These are phyloP conservation scores for Aurinia saxatilis DNA, from an alignment of 345 rosid genomes.

Conservation along the genomic window DNA sequence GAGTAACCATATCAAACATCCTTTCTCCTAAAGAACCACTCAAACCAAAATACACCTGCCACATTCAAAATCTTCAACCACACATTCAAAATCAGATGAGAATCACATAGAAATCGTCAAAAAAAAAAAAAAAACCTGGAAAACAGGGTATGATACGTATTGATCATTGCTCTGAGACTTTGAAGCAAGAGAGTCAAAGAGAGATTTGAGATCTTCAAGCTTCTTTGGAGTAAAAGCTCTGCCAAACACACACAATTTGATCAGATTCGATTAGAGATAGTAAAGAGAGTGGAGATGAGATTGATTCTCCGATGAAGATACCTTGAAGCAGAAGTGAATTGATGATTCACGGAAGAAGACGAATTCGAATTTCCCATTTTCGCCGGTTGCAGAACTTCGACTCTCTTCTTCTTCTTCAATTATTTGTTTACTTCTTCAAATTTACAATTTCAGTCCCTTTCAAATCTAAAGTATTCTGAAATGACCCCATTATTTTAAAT, in stretches of 20 bases:
- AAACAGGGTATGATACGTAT: conserved; percentile 42
- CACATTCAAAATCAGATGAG: not conserved
- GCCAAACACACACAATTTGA: conserved; percentile 1
- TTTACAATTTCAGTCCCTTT: conserved; percentile 1
- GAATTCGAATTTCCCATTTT: conserved; percentile 34
- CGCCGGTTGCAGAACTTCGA: not conserved
- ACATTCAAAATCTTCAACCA: not conserved
- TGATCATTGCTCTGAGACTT: conserved; percentile 45
- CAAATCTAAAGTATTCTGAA: not conserved
- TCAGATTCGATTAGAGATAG: not conserved
- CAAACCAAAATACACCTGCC: conserved; percentile 52
- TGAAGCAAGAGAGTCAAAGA: conserved; percentile 56
- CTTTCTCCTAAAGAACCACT: conserved; percentile 57
- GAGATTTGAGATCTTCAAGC: conserved; percentile 56
- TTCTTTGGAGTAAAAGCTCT: conserved; percentile 69
- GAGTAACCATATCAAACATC: conserved; percentile 59
- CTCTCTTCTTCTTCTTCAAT: not conserved
- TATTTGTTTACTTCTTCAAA: not conserved
- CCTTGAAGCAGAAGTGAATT: conserved; percentile 37
- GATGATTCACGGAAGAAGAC: conserved; percentile 28
- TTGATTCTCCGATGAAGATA: conserved; percentile 1
- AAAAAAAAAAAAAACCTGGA: conserved; percentile 84
- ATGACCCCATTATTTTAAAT: not conserved
- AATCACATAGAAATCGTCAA: not conserved
- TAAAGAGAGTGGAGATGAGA: no score